Evolutionary conservation across 2,329 filamentous ascomycete genomes (phyloP).

Genomic region (Metarhizium anisopliae): DNA sequence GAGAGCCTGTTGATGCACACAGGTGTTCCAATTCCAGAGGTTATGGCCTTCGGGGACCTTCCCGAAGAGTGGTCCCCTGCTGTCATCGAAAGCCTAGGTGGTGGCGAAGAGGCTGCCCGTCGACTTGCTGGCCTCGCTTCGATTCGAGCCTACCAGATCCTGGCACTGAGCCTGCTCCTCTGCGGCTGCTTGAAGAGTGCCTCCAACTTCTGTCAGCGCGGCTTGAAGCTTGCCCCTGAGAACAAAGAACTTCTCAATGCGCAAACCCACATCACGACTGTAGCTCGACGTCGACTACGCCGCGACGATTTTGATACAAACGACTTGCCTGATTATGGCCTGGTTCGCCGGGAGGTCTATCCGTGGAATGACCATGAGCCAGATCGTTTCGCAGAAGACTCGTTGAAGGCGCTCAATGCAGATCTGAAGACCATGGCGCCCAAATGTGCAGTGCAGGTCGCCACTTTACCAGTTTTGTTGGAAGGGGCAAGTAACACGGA

Average conservation of each 20-base stretch:
- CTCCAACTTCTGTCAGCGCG: constrained; percentile 54
- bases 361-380: constrained; percentile 61
- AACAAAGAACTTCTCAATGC: constrained; percentile 48
- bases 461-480: constrained; percentile 65
- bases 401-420: constrained; percentile 62
- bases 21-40: constrained; percentile 29
- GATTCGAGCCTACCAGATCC: constrained; percentile 49
- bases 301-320: constrained; percentile 36
- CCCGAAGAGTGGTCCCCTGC: constrained; percentile 24
- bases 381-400: constrained; percentile 60
- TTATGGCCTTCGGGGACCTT: constrained; percentile 37
- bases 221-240: constrained; percentile 43
- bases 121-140: constrained; percentile 41
- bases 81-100: constrained; percentile 22
- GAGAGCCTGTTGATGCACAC: constrained; percentile 35
- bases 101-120: constrained; percentile 23
- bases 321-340: constrained; percentile 58
- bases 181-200: constrained; percentile 63
- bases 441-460: constrained; percentile 70
- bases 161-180: constrained; percentile 49
- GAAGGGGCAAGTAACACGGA: constrained; percentile 43
- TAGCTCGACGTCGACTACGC: constrained; percentile 40
- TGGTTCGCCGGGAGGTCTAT: constrained; percentile 62
- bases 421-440: constrained; percentile 62
- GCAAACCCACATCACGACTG: constrained; percentile 42